These are phyloP conservation scores for Russula compacta DNA, from an alignment of 768 basidiomycete species.

Conservation along the genomic window DNA sequence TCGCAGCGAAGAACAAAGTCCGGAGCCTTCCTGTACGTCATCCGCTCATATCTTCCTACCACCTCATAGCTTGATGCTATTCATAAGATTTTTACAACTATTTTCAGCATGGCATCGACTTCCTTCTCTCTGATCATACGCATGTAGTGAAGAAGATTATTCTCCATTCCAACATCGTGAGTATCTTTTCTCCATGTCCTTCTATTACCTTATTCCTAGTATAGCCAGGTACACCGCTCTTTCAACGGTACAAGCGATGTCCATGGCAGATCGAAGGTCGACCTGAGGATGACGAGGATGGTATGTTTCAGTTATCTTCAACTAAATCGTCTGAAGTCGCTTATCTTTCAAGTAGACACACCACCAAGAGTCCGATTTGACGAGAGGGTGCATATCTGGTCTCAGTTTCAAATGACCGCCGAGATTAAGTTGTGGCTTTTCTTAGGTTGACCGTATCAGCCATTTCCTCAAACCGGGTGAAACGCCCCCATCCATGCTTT, in stretches of 20 bases:
- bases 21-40: constrained; percentile 41
- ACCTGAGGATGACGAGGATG: constrained; percentile 79
- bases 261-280: constrained; percentile 79
- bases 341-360: constrained; percentile 38
- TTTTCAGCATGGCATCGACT: constrained; percentile 85
- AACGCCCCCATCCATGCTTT: constrained; percentile 67
- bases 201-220: background rate
- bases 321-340: constrained; percentile 2
- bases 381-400: constrained; percentile 43
- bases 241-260: constrained; percentile 87
- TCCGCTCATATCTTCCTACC: background rate
- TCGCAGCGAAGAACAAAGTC: constrained; percentile 35
- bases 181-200: constrained; percentile 21
- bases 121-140: constrained; percentile 61
- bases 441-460: constrained; percentile 69
- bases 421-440: background rate
- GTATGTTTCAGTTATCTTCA: constrained; percentile 29
- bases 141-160: constrained; percentile 80
- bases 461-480: constrained; percentile 71
- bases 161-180: constrained; percentile 79
- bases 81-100: constrained; percentile 82
- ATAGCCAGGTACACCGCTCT: constrained; percentile 81
- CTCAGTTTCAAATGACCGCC: background rate
- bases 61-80: constrained; percentile 1
- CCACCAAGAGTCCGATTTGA: constrained; percentile 67